Evolutionary conservation across 371 early-diverging fungal genomes (phyloP).

Genomic region (Fennellomyces sp.): DNA sequence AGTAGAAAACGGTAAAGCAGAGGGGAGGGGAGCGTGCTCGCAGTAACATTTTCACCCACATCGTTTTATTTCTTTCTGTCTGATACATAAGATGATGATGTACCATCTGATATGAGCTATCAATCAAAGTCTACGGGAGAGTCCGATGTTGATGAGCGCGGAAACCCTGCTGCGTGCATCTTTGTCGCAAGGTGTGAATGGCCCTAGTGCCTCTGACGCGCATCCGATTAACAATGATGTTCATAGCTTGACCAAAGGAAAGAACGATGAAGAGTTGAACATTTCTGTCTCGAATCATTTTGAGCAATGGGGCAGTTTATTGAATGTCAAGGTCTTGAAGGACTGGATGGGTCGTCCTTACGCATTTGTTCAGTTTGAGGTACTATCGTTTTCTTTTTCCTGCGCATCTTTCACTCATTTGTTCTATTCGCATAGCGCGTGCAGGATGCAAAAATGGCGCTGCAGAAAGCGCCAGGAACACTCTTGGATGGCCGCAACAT

Average conservation of each 20-base stretch:
- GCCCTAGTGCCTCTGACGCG: background rate
- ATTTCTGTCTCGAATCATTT: slow-evolving; percentile 69
- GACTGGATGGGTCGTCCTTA: slow-evolving; percentile 85
- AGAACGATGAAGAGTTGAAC: slow-evolving; percentile 63
- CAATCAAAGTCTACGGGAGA: background rate
- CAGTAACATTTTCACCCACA: too few species aligned
- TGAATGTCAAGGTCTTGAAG: slow-evolving; percentile 79
- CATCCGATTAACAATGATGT: background rate
- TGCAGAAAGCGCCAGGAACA: slow-evolving; percentile 71
- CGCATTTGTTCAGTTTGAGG: slow-evolving; percentile 85
- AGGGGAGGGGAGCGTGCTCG: too few species aligned
- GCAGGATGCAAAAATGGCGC: slow-evolving; percentile 65
- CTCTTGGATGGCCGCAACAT: slow-evolving; percentile 73
- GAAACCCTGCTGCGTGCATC: slow-evolving; percentile 53
- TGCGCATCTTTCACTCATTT: slow-evolving; percentile 2
- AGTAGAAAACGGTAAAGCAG: too few species aligned
- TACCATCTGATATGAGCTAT: background rate
- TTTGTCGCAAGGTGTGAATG: slow-evolving; percentile 59
- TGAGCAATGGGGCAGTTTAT: slow-evolving; percentile 65
- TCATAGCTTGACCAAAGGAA: slow-evolving; percentile 62
- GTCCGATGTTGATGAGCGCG: slow-evolving; percentile 18
- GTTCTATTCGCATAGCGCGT: slow-evolving; percentile 24
- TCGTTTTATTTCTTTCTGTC: too few species aligned
- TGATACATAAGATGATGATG: background rate
- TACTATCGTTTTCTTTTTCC: slow-evolving; percentile 14